A percentile compares a stretch with the other conserved stretches of the same genome.
phyloP scores from a whole-genome alignment of 306 rosid genomes.

The Vachellia pachyceras region DNA sequence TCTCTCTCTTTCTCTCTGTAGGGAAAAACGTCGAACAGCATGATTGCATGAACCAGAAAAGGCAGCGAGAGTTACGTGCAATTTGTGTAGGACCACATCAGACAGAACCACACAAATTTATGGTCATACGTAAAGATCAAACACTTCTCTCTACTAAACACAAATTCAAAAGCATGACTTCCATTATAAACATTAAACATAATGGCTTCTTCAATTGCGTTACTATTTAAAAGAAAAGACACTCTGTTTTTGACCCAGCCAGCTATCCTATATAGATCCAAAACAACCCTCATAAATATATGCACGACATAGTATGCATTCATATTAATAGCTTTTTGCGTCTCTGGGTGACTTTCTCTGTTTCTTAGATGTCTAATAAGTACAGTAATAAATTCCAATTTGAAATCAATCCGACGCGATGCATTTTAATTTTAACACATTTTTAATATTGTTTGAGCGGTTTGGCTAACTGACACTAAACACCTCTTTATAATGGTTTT shows the following conservation, averaged over 20 bases:
- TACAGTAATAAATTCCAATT: neutral
- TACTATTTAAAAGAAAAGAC: neutral
- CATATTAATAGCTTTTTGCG: neutral
- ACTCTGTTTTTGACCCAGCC: neutral
- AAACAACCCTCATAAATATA: neutral
- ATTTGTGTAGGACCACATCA: constrained; percentile 33
- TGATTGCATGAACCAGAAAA: constrained; percentile 36
- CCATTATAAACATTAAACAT: neutral
- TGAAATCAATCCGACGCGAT: neutral
- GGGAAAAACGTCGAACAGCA: constrained; percentile 25
- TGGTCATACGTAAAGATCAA: constrained; percentile 45
- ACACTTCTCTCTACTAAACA: constrained; percentile 30
- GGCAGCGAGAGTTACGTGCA: constrained; percentile 34
- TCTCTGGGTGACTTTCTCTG: neutral
- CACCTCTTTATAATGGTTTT: neutral
- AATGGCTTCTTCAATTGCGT: neutral
- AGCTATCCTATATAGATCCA: neutral
- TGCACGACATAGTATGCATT: neutral
- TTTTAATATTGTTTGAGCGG: neutral
- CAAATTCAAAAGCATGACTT: neutral
- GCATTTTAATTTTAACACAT: neutral
- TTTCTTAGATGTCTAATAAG: neutral
- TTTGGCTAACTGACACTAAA: too few species aligned
- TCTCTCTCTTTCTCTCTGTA: neutral
- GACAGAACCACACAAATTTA: constrained; percentile 24